Base-by-base conservation (phyloP, 2,329 filamentous ascomycete species). In the Fusarium siculi region DNA sequence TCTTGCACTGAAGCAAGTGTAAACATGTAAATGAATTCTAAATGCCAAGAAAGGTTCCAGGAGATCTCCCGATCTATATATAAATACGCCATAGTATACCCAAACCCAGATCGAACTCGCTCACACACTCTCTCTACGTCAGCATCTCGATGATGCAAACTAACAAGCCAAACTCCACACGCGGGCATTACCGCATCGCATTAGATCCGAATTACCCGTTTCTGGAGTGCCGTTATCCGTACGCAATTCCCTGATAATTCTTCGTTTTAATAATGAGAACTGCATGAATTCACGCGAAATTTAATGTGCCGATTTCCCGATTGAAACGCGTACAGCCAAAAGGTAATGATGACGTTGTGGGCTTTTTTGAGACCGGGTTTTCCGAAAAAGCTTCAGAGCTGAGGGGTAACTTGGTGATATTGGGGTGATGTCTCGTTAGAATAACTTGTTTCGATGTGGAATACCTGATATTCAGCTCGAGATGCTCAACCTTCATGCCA, bases 101-200 rank as follows among this genome's bases (percentile, higher is more conserved):
- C 19, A 16, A 25, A 14, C n/a, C 30, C 49, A 25, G 49, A 52
- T 36, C 44, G 21, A 47, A 47, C 44, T 16, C 14, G 16, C 23
- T 21, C 43, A 7, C 44, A 10, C 47, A 1, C 28, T 69, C 42
- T 16, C 36, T 47, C 32, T 73, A 74, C 73, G 55, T 69, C 67
- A 61, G 58, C 61, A 55, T 70, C 70, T 78, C 77, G 66, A 77
- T 77, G 68, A 77, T 75, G 76, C 59, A 70, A 52, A 61, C 66
- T 59, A 30, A 66, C 30, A 40, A 36, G 47, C 42, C 25, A 43
- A 55, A 63, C 66, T 54, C 70, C 63, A 63, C 63, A 47, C 16
- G 28, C 46, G 42, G 58, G 37, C 59, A 46, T 49, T 49, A 55
- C 58, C 66, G 34, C 43, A 30, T 12, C 32, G 32, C 44, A 47